phyloP scores from a whole-genome alignment of 2,329 filamentous ascomycete genomes.

The Periconia digitata region DNA sequence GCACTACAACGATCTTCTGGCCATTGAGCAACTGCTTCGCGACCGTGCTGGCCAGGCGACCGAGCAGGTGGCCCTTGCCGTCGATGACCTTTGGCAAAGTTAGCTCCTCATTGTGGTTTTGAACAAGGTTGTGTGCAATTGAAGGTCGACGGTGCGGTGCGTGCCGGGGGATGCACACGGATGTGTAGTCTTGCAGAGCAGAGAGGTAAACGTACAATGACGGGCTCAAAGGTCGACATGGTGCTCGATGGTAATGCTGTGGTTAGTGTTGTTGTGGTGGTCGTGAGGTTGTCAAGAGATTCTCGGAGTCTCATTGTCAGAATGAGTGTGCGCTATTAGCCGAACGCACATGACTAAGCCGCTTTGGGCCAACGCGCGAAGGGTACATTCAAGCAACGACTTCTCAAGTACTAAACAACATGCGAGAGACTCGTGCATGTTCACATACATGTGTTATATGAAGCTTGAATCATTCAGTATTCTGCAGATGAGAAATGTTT shows the following conservation, averaged over 20 bases:
- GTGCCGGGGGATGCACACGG: background rate
- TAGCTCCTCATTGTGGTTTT: slow-evolving; percentile 22
- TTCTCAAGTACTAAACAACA: no score
- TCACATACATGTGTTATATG: no score
- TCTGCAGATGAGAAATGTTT: no score
- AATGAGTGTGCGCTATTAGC: slow-evolving; percentile 14
- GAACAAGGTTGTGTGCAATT: slow-evolving; percentile 8
- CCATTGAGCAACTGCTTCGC: slow-evolving; percentile 99
- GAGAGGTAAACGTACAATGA: slow-evolving; percentile 57
- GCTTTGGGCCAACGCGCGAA: no score
- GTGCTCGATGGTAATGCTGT: slow-evolving; percentile 45
- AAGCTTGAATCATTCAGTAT: no score
- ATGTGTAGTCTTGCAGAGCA: slow-evolving; percentile 11
- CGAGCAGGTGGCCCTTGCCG: slow-evolving; percentile 99
- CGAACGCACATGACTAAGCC: no score
- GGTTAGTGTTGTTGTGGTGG: slow-evolving; percentile 33
- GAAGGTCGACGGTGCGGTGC: background rate
- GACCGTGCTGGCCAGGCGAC: slow-evolving; percentile 95
- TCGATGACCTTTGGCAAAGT: slow-evolving; percentile 71
- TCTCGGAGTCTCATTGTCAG: no score
- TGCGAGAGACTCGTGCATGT: no score
- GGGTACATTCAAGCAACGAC: no score
- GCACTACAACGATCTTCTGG: slow-evolving; percentile 99
- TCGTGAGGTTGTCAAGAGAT: slow-evolving; percentile 12
- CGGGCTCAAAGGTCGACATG: slow-evolving; percentile 69